phyloP scores from a whole-genome alignment of 2,329 filamentous ascomycete genomes.

The Aspergillus caelatus region DNA sequence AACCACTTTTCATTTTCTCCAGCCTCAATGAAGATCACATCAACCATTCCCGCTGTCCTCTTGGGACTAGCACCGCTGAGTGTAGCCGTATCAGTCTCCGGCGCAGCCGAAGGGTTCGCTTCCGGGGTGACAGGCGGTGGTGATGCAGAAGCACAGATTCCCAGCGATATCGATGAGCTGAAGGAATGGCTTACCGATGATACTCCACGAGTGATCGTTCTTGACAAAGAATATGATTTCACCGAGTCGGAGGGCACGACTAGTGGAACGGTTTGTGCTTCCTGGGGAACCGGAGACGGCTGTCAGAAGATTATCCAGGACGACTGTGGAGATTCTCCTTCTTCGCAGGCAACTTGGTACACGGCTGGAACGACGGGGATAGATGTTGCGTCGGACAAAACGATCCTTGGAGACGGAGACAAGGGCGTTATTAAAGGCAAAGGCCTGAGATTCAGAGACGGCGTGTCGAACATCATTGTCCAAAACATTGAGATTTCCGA shows the following conservation, averaged over 20 bases:
- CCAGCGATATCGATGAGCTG: conserved; percentile 56
- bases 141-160: conserved; percentile 54
- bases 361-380: conserved; percentile 54
- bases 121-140: conserved; percentile 62
- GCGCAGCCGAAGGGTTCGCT: conserved; percentile 48
- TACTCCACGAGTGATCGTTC: conserved; percentile 58
- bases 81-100: conserved; percentile 21
- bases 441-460: conserved; percentile 50
- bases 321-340: conserved; percentile 59
- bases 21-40: neutral
- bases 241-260: conserved; percentile 19
- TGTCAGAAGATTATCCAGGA: conserved; percentile 57
- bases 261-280: conserved; percentile 27
- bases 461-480: conserved; percentile 59
- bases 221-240: conserved; percentile 51
- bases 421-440: conserved; percentile 59
- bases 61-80: neutral
- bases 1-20: neutral
- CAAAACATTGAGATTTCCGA: conserved; percentile 58
- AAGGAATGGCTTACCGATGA: conserved; percentile 58
- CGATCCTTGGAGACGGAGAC: conserved; percentile 54
- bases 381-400: conserved; percentile 58
- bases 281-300: conserved; percentile 25
- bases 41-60: neutral
- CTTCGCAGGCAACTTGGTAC: conserved; percentile 47